Conservation (phyloP, 192 early-diverging fungal species). For the Umbelopsis sp. region DNA sequence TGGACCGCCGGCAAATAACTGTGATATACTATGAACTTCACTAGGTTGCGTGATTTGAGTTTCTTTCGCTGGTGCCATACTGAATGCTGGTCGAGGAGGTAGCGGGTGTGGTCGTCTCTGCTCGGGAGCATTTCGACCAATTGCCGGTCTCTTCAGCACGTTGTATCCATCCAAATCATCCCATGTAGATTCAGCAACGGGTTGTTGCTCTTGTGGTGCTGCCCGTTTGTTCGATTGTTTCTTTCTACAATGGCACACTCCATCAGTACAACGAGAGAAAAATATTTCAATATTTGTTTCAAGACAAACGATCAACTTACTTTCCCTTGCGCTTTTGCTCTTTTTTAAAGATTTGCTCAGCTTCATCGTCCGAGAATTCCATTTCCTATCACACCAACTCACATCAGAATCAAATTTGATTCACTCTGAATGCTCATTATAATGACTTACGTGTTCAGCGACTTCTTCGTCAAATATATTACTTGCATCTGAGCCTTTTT, state of each 20-base stretch:
- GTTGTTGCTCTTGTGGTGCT: not conserved
- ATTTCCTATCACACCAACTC: conserved; percentile 51
- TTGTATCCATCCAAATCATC: conserved; percentile 6
- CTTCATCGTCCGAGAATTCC: conserved; percentile 97
- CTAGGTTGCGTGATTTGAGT: not conserved
- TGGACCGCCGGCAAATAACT: conserved; percentile 2
- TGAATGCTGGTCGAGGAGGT: not conserved
- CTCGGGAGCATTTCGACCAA: not conserved
- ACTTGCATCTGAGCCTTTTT: conserved; percentile 91
- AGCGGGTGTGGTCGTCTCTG: conserved; percentile 6
- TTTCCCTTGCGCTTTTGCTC: conserved; percentile 49
- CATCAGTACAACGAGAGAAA: not conserved
- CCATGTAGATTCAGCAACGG: not conserved
- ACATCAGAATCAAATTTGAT: not conserved
- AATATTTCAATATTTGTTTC: too few species aligned
- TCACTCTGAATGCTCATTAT: not conserved
- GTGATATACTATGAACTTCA: not conserved
- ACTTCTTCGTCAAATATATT: conserved; percentile 95
- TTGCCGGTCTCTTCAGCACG: conserved; percentile 9
- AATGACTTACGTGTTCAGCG: conserved; percentile 53
- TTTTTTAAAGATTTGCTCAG: conserved; percentile 65
- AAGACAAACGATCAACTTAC: conserved; percentile 2
- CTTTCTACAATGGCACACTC: not conserved
- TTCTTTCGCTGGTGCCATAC: not conserved
- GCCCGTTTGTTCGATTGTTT: not conserved